A percentile compares a stretch with the other conserved stretches of the same genome.
phyloP scores from a whole-genome alignment of 805 yeast genomes.

The Diddensiella caesifluorescens region DNA sequence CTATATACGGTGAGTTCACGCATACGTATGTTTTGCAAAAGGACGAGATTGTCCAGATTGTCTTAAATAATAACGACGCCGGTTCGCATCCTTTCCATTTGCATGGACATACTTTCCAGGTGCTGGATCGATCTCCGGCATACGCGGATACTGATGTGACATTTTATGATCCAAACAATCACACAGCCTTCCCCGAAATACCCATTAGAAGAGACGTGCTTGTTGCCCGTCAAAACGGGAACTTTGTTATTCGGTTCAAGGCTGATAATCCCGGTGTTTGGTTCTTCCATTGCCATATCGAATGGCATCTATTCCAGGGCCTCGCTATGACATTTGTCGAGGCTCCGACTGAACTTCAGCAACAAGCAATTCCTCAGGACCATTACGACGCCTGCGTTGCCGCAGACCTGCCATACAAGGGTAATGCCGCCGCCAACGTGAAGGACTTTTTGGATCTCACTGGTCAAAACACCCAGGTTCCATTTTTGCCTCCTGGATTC shows the following conservation, averaged over 20 bases:
- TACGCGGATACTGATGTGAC: conserved; percentile 47
- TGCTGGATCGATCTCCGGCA: conserved; percentile 63
- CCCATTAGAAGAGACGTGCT: conserved; percentile 85
- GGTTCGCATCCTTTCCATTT: conserved; percentile 97
- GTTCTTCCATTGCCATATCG: conserved; percentile 98
- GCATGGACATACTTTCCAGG: conserved; percentile 91
- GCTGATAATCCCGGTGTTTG: conserved; percentile 98
- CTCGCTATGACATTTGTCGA: conserved; percentile 75
- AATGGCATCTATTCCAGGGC: conserved; percentile 97
- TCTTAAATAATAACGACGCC: conserved; percentile 78
- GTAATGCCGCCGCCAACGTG: conserved; percentile 88
- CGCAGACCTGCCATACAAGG: conserved; percentile 48
- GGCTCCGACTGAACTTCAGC: conserved; percentile 62
- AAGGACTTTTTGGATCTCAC: conserved; percentile 57
- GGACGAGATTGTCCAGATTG: conserved; percentile 68
- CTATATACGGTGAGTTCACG: conserved; percentile 80
- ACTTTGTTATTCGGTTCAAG: conserved; percentile 77
- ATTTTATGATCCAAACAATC: conserved; percentile 49
- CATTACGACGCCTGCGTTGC: conserved; percentile 56
- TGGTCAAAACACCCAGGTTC: conserved; percentile 68
- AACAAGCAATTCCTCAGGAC: conserved; percentile 57
- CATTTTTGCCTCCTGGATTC: conserved; percentile 76
- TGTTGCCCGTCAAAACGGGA: conserved; percentile 76
- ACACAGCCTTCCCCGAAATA: conserved; percentile 54
- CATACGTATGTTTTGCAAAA: conserved; percentile 65